A percentile compares a stretch with the other conserved stretches of the same genome.
Evolutionary conservation across 495 filamentous ascomycete genomes (phyloP).

Genomic region (Annulohypoxylon bovei): DNA sequence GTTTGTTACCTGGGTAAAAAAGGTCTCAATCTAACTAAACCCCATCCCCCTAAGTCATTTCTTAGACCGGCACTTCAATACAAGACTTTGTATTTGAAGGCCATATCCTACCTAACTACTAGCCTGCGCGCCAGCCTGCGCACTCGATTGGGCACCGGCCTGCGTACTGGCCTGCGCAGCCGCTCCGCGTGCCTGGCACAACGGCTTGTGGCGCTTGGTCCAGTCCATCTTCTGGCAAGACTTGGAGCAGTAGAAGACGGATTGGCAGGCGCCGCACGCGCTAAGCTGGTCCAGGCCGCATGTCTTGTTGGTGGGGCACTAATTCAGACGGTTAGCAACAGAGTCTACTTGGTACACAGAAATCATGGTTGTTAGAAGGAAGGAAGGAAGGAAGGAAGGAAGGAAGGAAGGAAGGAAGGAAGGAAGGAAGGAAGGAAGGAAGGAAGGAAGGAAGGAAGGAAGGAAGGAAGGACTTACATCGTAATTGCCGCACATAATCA

Average conservation of each 20-base stretch:
- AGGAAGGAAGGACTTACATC: conserved; percentile 2
- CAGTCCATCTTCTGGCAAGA: conserved; percentile 17
- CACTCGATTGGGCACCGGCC: too few species aligned
- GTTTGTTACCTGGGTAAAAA: too few species aligned
- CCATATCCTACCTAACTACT: neutral
- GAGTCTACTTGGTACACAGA: too few species aligned
- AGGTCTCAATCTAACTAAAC: too few species aligned
- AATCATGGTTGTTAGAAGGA: too few species aligned
- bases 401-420: too few species aligned
- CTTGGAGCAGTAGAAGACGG: conserved; percentile 29
- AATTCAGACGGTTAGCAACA: neutral
- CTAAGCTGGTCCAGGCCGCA: neutral
- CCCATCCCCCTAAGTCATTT: too few species aligned
- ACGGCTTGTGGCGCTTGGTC: conserved; percentile 9
- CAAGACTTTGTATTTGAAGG: too few species aligned
- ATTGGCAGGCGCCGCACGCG: conserved; percentile 11
- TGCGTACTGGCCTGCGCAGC: neutral
- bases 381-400: too few species aligned
- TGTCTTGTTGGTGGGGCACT: conserved; percentile 6
- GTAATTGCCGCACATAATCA: conserved; percentile 24
- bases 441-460: too few species aligned
- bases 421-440: too few species aligned
- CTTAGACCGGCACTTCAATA: neutral
- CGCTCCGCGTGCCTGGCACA: conserved; percentile 6
- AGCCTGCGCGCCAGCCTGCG: too few species aligned